Evolutionary conservation across 495 filamentous ascomycete species (phyloP), one percentile per base, ranked within the genome.

Genomic region (Lindgomyces ingoldianus): DNA sequence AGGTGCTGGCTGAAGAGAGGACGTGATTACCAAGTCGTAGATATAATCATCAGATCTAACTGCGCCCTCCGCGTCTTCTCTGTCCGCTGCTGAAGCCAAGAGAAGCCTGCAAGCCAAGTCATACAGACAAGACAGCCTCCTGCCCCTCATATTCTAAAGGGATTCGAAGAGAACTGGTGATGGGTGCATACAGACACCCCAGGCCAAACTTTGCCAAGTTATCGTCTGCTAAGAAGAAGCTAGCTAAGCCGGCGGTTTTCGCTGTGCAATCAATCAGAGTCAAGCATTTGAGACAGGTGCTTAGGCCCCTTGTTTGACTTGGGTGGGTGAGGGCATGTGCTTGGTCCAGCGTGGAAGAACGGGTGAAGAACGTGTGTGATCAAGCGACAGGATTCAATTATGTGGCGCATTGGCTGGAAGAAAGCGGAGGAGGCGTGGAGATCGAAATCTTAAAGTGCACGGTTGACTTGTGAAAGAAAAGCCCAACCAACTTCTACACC

Each of bases 1-100:
- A 22, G 1, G 39, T 30, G 42, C 39, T n/a, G 36, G 42, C 4
- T 11, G n/a, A 44, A 51, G 29, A 14, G 45, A 51, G 42, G 33
- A 3, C 3, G 30, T 42, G 19, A 41, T 57, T 29, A 57, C 52
- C 52, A 44, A 50, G 44, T n/a, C 16, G n/a, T 56, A 64, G 29
- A 22, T 56, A 62, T 49, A 67, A 12, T 14, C 29, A 12, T n/a
- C n/a, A n/a, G n/a, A n/a, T n/a, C n/a, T n/a, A n/a, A 29, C 11
- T n/a, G 22, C 22, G 41, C 42, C 27, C 8, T 48, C 49, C 19
- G 55, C 14, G 39, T 60, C 2, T 50, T 24, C 14, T 36, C 25
- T n/a, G 18, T n/a, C 26, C 39, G 19, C 42, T 26, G 39, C 44
- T n/a, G 45, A n/a, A 41, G 62, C 62, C 62, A 64, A 64, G 61